phyloP scores from a whole-genome alignment of 345 rosid species.

The Salix arbutifolia region DNA sequence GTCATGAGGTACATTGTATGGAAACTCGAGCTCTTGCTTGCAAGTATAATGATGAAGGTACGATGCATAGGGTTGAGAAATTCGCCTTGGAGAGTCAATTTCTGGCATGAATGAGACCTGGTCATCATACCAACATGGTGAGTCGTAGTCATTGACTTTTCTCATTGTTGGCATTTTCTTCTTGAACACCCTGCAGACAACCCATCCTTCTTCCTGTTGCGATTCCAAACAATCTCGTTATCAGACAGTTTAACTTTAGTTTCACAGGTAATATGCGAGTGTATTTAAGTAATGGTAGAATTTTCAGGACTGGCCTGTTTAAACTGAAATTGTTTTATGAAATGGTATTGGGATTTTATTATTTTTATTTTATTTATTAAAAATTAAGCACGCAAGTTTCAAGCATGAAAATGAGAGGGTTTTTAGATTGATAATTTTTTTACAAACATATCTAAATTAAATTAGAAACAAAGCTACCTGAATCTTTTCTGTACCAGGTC shows the following conservation, averaged over 20 bases:
- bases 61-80: constrained; percentile 44
- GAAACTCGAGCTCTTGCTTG: constrained; percentile 80
- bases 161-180: constrained; percentile 63
- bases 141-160: constrained; percentile 46
- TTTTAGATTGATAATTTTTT: no score
- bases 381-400: no score
- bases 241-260: background rate
- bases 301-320: no score
- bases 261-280: background rate
- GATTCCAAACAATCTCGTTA: background rate
- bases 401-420: no score
- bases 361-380: no score
- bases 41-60: constrained; percentile 55
- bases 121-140: constrained; percentile 84
- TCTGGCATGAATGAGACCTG: constrained; percentile 73
- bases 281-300: no score
- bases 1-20: constrained; percentile 44
- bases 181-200: constrained; percentile 93
- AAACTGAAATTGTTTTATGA: no score
- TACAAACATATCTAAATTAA: no score
- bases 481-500: background rate
- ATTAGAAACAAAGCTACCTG: background rate
- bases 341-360: no score
- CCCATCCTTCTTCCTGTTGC: constrained; percentile 85
- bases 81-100: constrained; percentile 51